Percentiles rank a stretch among this genome's conserved stretches.
Conservation (phyloP, 2,329 filamentous ascomycete species). For the Coniosporium tulheliwenetii region DNA sequence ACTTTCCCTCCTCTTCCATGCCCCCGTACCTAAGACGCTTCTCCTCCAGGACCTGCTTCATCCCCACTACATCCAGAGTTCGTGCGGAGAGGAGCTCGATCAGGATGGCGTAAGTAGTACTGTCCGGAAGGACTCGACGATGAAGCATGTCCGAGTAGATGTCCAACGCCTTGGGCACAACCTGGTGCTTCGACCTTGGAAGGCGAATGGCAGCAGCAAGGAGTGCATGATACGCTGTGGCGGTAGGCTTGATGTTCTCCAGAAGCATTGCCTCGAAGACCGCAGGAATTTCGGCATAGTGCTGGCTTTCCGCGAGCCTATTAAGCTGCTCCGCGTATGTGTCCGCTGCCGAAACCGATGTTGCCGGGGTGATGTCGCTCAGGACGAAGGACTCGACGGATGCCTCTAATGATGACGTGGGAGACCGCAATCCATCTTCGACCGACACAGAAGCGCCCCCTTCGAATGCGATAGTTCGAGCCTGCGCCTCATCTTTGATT, state of each 20-base stretch:
- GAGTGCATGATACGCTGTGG: conserved; percentile 82
- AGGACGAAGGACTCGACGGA: no score
- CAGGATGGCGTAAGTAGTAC: conserved; percentile 74
- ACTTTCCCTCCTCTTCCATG: conserved; percentile 68
- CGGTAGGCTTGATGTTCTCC: conserved; percentile 64
- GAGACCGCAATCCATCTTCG: neutral
- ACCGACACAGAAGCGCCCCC: neutral
- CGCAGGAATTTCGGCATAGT: conserved; percentile 76
- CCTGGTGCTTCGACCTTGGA: conserved; percentile 62
- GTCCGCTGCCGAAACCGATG: conserved; percentile 47
- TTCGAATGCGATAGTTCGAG: conserved; percentile 5
- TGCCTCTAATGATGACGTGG: neutral
- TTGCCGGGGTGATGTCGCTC: conserved; percentile 17
- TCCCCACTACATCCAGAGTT: conserved; percentile 59
- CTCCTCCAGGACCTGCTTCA: conserved; percentile 61
- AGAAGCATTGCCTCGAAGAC: conserved; percentile 84
- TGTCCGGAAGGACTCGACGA: conserved; percentile 66
- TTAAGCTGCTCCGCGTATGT: conserved; percentile 67
- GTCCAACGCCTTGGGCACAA: conserved; percentile 81
- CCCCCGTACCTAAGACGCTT: conserved; percentile 75
- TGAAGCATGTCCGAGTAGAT: conserved; percentile 95
- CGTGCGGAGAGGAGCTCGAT: conserved; percentile 69
- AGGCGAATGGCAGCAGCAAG: conserved; percentile 73
- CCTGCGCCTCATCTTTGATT: conserved; percentile 39
- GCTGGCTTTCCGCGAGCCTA: conserved; percentile 52